phyloP scores from a whole-genome alignment of 352 stramenopile species.

The Globisporangium nodosum region DNA sequence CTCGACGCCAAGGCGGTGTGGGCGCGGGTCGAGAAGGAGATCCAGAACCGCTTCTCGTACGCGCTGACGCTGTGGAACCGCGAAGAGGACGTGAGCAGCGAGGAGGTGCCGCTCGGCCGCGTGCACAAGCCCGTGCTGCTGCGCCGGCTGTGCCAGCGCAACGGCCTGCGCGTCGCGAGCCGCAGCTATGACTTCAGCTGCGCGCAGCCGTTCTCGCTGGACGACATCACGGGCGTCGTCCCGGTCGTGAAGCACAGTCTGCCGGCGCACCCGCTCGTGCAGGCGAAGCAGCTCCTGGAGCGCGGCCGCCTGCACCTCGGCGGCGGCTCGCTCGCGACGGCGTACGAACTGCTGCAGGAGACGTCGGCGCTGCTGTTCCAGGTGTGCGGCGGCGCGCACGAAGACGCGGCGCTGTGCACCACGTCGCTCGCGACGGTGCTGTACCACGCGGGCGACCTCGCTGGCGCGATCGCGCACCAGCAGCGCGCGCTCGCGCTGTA shows the following conservation, averaged over 20 bases:
- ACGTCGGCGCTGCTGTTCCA: conserved; percentile 91
- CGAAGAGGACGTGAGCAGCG: conserved; percentile 19
- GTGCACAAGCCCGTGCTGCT: conserved; percentile 82
- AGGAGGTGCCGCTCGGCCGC: conserved; percentile 30
- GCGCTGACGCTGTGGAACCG: conserved; percentile 62
- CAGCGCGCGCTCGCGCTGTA: conserved; percentile 89
- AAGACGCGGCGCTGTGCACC: conserved; percentile 90
- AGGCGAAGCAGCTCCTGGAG: conserved; percentile 86
- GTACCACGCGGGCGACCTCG: conserved; percentile 89
- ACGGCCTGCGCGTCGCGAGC: conserved; percentile 88
- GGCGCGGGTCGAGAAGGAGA: conserved; percentile 49
- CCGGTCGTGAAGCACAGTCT: conserved; percentile 92
- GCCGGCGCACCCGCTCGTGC: conserved; percentile 64
- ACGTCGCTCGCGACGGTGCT: conserved; percentile 91
- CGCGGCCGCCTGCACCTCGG: conserved; percentile 79
- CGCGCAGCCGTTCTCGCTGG: conserved; percentile 76
- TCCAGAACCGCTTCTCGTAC: conserved; percentile 79
- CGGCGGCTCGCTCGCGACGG: conserved; percentile 60
- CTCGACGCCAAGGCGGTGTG: conserved; percentile 49
- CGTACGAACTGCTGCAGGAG: conserved; percentile 88
- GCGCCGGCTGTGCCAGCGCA: conserved; percentile 90
- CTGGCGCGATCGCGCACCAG: conserved; percentile 85
- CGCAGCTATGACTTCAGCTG: conserved; percentile 85
- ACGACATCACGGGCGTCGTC: conserved; percentile 91
- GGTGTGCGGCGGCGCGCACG: conserved; percentile 90